Evolutionary conservation across 83 land plant species (phyloP), one percentile per base, ranked within the genome.

Genomic region (Picea abies): DNA sequence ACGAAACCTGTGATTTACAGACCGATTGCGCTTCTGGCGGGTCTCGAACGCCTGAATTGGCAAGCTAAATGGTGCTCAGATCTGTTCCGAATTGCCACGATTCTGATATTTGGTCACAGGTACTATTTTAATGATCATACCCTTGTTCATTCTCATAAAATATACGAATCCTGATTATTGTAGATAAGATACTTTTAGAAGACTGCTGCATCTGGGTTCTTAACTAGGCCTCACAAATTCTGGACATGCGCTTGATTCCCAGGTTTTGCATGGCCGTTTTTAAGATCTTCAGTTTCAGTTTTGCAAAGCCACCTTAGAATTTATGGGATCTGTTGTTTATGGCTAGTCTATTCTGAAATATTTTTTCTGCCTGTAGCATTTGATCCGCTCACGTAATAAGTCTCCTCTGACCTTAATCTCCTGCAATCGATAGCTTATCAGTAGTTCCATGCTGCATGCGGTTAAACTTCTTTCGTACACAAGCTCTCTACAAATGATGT

Each of bases 31-130:
- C 52, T 52, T 44, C 76, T 71, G n/a, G 76, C 11, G 52, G 15
- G 76, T 20, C 12, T 72, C 23, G n/a, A 41, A 5, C 58, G 11
- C 25, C 77, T 4, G 58, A 73, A 73, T 73, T 47, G 77, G 77
- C 20, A 37, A 44, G 58, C 77, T 44, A 47, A 44, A 73, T 73
- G 77, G 77, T 73, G 77, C 77, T 73, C 47, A 73, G 77, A 73
- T 73, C 77, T 73, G 77, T 73, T 73, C 5, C 56, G 9, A 58
- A 22, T 73, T 73, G 77, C 77, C 41, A 44, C 15, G 77, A 44
- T 44, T 73, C 77, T 9, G 47, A 52, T 52, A 52, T 20, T 44
- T 73, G 77, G 77, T 52, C 47, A 7, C 77, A 73, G 77, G 77
- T 73, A 73, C 77, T 4, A 0, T 10, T 11, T 3, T 52, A 52